Evolutionary conservation across 225 moss, liverwort and hornwort species (phyloP).

Genomic region (Ulota crispa): DNA sequence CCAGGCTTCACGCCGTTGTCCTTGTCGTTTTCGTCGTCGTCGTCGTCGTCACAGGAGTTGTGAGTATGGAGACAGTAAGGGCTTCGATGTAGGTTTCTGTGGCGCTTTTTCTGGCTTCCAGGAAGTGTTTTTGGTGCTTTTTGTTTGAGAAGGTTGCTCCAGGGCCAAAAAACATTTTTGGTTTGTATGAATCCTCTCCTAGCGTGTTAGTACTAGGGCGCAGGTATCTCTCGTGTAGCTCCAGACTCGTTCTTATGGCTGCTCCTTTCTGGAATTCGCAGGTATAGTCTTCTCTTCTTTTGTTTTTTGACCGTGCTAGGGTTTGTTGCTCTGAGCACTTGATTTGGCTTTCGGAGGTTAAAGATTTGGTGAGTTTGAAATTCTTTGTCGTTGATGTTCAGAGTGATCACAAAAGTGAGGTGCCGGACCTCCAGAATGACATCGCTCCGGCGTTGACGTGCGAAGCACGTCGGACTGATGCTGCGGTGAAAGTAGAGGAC

Average conservation of each 20-base stretch:
- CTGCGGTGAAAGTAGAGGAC: conserved; percentile 23
- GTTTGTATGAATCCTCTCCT: background rate
- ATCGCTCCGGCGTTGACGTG: conserved; percentile 19
- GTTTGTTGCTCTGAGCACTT: background rate
- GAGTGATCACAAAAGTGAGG: conserved; percentile 31
- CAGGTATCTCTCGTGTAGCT: background rate
- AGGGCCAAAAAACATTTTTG: conserved; percentile 23
- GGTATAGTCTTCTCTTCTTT: background rate
- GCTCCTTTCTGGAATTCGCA: conserved; percentile 19
- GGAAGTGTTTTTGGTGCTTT: background rate
- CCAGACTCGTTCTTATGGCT: conserved; percentile 30
- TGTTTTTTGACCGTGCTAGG: background rate
- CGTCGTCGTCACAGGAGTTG: background rate
- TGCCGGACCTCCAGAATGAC: conserved; percentile 17
- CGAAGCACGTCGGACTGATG: conserved; percentile 25
- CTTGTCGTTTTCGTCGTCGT: background rate
- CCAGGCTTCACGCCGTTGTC: background rate
- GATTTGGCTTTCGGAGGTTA: background rate
- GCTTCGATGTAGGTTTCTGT: conserved; percentile 26
- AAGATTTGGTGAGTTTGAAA: background rate
- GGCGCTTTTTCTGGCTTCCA: background rate
- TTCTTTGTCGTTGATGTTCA: background rate
- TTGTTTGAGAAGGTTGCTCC: conserved; percentile 1
- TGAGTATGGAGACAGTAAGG: background rate
- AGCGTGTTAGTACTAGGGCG: background rate